Base-by-base conservation (phyloP, 345 rosid species). In the Ricinus communis region DNA sequence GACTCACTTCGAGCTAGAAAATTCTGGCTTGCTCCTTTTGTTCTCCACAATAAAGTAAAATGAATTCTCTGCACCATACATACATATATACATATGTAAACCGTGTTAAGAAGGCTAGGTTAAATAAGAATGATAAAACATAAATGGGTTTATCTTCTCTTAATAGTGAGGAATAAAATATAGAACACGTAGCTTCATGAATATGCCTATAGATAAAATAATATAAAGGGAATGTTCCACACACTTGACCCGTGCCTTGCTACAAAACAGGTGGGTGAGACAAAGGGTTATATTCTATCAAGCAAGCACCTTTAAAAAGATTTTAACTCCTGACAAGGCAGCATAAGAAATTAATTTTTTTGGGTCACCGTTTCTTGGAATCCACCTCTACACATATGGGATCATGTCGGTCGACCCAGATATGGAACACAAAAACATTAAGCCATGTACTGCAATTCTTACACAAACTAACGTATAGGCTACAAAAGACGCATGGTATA, bases 1-100 rank as follows among this genome's bases (percentile, higher is more conserved):
- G 14, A 56, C 65, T 60, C 69, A 45, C 73, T 64, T 50, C 50
- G 57, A 21, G 65, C 12, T 64, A 27, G 25, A 1, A 46, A n/a
- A 56, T n/a, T n/a, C 5, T 21, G 15, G 7, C 57, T 21, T 53
- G 6, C 8, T 8, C 57, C 57, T 43, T 43, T 43, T 43, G 13
- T 43, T 43, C 47, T 43, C 47, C 47, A 43, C 8, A 4, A 43
- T 43, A 43, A 43, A 43, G 47, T 46, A 38, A 47, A 24, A 43
- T 28, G 50, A 36, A 8, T 25, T 56, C 54, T 13, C 22, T 45
- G 31, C 64, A 45, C 15, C 7, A 4, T 13, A 1, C 22, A 38
- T 18, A 53, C 15, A 11, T 43, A 9, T 9, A 38, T 50, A 5
- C 18, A 0, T 51, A 21, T 53, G 11, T 6, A 53, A 13, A 21